Percentiles rank a stretch among this genome's conserved stretches.
Evolutionary conservation across 1,139 yeast genomes (phyloP).

Genomic region (Arxiozyma heterogenica): DNA sequence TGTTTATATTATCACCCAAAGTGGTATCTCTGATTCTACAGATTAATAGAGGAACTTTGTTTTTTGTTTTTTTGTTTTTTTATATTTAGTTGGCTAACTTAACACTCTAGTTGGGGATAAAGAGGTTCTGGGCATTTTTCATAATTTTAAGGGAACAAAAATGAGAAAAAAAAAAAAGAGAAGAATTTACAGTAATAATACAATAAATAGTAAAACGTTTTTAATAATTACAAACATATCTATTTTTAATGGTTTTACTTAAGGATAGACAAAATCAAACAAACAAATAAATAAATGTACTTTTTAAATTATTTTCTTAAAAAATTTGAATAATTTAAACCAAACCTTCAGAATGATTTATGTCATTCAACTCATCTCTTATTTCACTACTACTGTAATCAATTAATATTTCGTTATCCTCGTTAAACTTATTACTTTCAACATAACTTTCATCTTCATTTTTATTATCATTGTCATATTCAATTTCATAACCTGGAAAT

Average conservation of each 20-base stretch:
- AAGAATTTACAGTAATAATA: not conserved
- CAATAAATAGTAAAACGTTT: not conserved
- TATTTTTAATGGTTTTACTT: not conserved
- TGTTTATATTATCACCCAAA: constrained; percentile 44
- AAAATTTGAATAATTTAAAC: not conserved
- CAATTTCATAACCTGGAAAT: constrained; percentile 3
- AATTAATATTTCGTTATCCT: not conserved
- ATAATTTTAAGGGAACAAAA: not conserved
- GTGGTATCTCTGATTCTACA: constrained; percentile 44
- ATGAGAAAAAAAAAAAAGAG: not conserved
- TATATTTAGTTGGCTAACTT: no score
- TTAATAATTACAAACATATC: not conserved
- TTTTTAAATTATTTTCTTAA: no score
- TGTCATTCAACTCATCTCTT: not conserved
- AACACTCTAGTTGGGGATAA: no score
- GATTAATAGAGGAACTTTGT: constrained; percentile 13
- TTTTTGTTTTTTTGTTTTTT: not conserved
- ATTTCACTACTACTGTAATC: not conserved
- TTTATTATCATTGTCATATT: constrained; percentile 1
- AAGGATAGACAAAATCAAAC: no score
- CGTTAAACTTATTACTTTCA: not conserved
- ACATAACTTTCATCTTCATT: constrained; percentile 4
- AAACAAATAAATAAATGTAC: no score
- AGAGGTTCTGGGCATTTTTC: no score
- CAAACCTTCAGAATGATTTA: not conserved